Evolutionary conservation across 2,329 filamentous ascomycete genomes (phyloP), one percentile per base, ranked within the genome.

Genomic region (Fusarium proliferatum): DNA sequence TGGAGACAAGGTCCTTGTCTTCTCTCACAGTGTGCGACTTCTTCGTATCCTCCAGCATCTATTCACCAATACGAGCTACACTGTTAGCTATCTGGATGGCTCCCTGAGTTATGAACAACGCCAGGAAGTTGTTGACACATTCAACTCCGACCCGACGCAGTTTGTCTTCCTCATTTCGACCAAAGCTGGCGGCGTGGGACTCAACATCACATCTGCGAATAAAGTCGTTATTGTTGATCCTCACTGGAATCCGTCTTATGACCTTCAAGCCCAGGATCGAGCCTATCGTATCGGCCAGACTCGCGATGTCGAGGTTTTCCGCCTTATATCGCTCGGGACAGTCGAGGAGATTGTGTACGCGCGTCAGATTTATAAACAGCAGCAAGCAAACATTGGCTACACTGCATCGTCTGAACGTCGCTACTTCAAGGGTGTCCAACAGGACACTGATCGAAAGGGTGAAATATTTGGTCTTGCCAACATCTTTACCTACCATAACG

Each of bases 321-420:
- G 96, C 8, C 89, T 99, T 3, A 91, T 99, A 23, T 96, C 93
- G 4, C 91, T 94, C 3, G 96, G 96, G 2, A 98, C 96, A 0
- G 94, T 99, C 21, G 96, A 99, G 80, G 96, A 99, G 81, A 96
- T 98, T 61, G 94, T 98, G 12, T 99, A 99, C 78, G 96, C 96
- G 0, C 89, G 96, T 11, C 96, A 99, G 78, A 96, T 99, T 43
- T 99, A 99, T 87, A 99, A 99, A 82, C 96, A 99, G 80, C 96
- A 99, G 79, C 96, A 98, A 83, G 96, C 96, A 33, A 98, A 98
- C 78, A 98, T 99, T 66, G 96, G 94, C 2, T 98, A 99, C 82
- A 97, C 92, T 39, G 96, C 96, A 1, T 97, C 94, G 0, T 93
- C 92, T 9, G 96, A 99, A 82, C 91, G 96, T 7, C 91, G 96